Conservation (phyloP, 257 asterid species). For the Paulownia fortunei region DNA sequence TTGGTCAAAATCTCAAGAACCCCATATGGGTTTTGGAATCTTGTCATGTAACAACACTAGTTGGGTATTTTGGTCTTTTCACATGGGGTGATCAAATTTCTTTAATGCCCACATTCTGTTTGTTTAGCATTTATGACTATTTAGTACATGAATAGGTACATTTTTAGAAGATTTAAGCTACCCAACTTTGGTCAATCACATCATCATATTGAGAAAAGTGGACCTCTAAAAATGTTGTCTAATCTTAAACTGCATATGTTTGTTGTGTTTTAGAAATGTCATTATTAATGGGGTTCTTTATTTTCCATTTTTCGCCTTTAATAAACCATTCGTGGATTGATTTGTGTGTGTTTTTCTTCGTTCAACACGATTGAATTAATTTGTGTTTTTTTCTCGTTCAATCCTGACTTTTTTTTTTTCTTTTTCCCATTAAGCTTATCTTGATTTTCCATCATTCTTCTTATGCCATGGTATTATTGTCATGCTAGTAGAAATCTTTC, state of each 20-base stretch:
- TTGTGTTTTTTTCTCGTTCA: background rate
- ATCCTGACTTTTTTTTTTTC: background rate
- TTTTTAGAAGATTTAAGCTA: background rate
- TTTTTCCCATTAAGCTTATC: background rate
- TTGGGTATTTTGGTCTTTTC: constrained; percentile 27
- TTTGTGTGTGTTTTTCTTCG: too few relatives aligned
- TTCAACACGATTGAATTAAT: too few relatives aligned
- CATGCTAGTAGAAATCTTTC: too few relatives aligned
- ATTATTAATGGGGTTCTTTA: background rate
- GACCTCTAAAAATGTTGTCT: constrained; percentile 1
- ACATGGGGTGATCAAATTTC: background rate
- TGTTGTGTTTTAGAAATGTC: background rate
- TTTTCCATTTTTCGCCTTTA: background rate
- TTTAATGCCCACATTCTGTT: constrained; percentile 29
- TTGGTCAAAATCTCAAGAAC: constrained; percentile 32
- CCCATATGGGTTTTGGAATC: constrained; percentile 18
- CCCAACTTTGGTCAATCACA: constrained; percentile 25
- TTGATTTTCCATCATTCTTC: background rate
- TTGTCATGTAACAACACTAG: constrained; percentile 14
- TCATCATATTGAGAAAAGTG: background rate
- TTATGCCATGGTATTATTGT: background rate
- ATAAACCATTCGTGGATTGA: background rate
- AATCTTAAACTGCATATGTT: background rate
- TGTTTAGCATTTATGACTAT: constrained; percentile 33
- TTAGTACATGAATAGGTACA: constrained; percentile 19